Conservation (phyloP, 2,329 filamentous ascomycete genomes). For the Epichloe typhina region DNA sequence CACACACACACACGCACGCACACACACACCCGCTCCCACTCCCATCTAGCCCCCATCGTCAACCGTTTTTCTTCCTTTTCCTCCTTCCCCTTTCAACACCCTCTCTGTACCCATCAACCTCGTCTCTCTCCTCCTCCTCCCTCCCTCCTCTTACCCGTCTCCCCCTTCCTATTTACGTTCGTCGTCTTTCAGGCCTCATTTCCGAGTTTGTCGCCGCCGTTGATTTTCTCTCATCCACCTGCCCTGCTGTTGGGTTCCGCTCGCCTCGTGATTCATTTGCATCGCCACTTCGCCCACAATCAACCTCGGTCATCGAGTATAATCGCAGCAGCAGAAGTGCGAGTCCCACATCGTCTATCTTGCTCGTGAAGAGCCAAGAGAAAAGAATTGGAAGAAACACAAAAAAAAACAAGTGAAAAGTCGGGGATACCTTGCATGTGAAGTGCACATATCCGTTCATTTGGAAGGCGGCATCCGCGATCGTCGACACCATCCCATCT, state of each 20-base stretch:
- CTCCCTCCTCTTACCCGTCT: conserved; percentile 9
- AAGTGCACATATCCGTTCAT: conserved; percentile 1
- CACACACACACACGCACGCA: not conserved
- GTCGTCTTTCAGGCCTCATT: conserved; percentile 8
- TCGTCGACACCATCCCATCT: not conserved
- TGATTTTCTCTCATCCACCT: conserved; percentile 1
- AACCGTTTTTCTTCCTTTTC: conserved; percentile 13
- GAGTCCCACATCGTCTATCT: not conserved
- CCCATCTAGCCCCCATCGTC: conserved; percentile 5
- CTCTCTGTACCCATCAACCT: conserved; percentile 1
- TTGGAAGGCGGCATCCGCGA: conserved; percentile 3
- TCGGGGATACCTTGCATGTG: not conserved
- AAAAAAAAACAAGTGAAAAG: not conserved
- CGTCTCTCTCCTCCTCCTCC: conserved; percentile 1
- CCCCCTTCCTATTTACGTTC: conserved; percentile 6
- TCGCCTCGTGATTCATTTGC: not conserved
- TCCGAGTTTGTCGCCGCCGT: conserved; percentile 14
- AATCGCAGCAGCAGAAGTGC: not conserved
- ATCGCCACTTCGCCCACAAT: conserved; percentile 3
- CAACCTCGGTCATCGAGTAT: conserved; percentile 1
- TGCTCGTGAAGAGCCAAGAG: not conserved
- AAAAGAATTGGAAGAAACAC: not conserved
- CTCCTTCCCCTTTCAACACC: conserved; percentile 13
- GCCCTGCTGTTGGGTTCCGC: not conserved
- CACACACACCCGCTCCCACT: conserved; percentile 6